These are phyloP conservation scores for Podosphaera aphanis DNA, from an alignment of 2,329 filamentous ascomycete genomes.

Conservation along the genomic window DNA sequence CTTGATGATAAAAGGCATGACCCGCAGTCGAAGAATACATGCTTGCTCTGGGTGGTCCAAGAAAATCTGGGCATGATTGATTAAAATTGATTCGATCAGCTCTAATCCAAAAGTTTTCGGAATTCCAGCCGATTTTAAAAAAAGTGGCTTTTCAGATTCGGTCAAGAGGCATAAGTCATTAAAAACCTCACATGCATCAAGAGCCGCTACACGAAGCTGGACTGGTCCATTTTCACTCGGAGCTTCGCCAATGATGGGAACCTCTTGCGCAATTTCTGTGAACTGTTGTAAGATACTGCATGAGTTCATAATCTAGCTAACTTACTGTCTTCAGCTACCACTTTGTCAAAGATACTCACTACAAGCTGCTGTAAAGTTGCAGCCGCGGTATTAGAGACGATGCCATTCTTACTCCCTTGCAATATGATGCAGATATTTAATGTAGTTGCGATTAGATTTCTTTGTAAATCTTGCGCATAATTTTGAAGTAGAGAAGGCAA, in stretches of 20 bases:
- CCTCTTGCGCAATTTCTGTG: conserved; percentile 21
- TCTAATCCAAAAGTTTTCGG: conserved; percentile 71
- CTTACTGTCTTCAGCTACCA: conserved; percentile 57
- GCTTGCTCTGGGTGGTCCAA: conserved; percentile 57
- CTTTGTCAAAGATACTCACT: conserved; percentile 80
- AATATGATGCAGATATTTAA: conserved; percentile 81
- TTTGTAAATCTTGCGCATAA: conserved; percentile 60
- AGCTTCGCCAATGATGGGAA: conserved; percentile 40
- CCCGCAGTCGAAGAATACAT: conserved; percentile 47
- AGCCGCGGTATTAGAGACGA: conserved; percentile 85
- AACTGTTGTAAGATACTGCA: conserved; percentile 5
- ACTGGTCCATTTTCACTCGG: conserved; percentile 40
- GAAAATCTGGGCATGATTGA: conserved; percentile 66
- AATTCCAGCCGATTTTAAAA: conserved; percentile 55
- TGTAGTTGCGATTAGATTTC: conserved; percentile 56
- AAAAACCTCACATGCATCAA: conserved; percentile 72
- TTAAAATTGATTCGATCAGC: conserved; percentile 72
- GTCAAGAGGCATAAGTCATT: conserved; percentile 75
- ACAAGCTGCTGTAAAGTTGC: conserved; percentile 92
- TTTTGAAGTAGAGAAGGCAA: conserved; percentile 77
- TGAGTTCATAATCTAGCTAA: conserved; percentile 5
- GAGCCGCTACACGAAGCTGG: conserved; percentile 47
- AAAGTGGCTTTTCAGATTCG: conserved; percentile 62
- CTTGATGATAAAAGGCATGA: conserved; percentile 66
- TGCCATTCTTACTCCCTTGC: conserved; percentile 74